Base-by-base conservation (phyloP, 768 basidiomycete genomes). In the Wakefieldia striispora region DNA sequence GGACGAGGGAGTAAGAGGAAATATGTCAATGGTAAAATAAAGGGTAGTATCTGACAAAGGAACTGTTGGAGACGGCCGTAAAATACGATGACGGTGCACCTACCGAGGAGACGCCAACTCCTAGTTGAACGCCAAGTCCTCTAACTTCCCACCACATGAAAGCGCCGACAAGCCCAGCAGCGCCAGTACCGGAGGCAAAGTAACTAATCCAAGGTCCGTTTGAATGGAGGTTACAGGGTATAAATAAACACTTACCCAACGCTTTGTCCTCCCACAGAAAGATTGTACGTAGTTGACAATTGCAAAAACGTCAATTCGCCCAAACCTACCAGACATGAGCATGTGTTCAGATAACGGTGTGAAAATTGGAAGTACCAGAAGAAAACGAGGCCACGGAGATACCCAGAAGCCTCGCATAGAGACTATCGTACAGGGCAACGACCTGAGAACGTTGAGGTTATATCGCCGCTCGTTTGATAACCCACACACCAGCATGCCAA, bases 231-330 rank as follows among this genome's bases (percentile, higher is more conserved):
- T 14, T 26, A 1, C 16, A n/a, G 11, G 6, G 31, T 19, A 1
- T 0, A 13, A 43, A 13, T 13, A 17, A 43, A 40, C 14, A 57
- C 79, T 33, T 62, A 88, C 86, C 95, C 93, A 11, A 99, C 81
- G 34, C 89, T 84, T 24, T 82, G 84, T 1, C 89, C 88, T 6
- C 82, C 84, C 35, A 86, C 64, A n/a, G 83, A 80, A 1, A 84
- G 85, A 38, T 78, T 84, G 50, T 77, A 92, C 1, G 84, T 85
- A 3, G 88, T 91, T 0, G 91, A 94, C n/a, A 95, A 72, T 71
- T 98, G 95, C 2, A 98, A 73, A 65, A 92, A 97, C 1, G 95
- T 97, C 47, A 98, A 67, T 68, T 99, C 97, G 17, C 97, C 97
- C 9, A 99, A 73, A 9, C 95, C 90, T 91, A 51, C 35, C 23